Base-by-base conservation (phyloP, 768 basidiomycete genomes). In the Pisolithus orientalis region DNA sequence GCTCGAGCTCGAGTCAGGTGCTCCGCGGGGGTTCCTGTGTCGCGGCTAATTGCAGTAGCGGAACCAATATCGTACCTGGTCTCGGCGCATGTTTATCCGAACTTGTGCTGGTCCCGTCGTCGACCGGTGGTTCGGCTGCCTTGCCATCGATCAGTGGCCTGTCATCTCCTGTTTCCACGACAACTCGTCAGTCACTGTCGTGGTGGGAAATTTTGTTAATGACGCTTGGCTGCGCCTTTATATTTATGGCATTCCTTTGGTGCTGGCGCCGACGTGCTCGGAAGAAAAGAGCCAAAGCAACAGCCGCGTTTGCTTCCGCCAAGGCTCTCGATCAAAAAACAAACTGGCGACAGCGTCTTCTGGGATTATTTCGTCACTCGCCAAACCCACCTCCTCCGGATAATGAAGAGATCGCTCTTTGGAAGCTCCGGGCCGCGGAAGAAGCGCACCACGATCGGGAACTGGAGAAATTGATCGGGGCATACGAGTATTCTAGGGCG, bases 191-290 rank as follows among this genome's bases (percentile, higher is more conserved):
- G 27, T 59, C 73, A 24, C 70, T 90, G 8, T 70, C 72, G 53
- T 91, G 90, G 89, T 91, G 89, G 88, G 76, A 92, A 70, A 90
- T 91, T 58, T 72, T 91, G 51, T 78, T 91, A 51, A 91, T 91
- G 86, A 74, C 83, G 0, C 78, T 90, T 37, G 87, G 90, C 9
- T 86, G 85, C 62, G 83, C 84, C 14, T 87, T 91, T 68, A 83
- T 91, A 67, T 83, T 89, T 63, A 52, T 90, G 39, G 65, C 79
- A 44, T 65, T 89, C 54, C 62, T 91, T 54, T 76, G 80, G 72
- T 77, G 75, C 57, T 90, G 84, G 80, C 80, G 90, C 24, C 76
- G 85, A 16, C 81, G 78, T 47, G 82, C 82, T 39, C 80, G 81
- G 64, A 84, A 83, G 63, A 76, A 79, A 60, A 81, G 88, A 31